phyloP scores from a whole-genome alignment of 768 basidiomycete genomes.

The Scleroderma citrinum region DNA sequence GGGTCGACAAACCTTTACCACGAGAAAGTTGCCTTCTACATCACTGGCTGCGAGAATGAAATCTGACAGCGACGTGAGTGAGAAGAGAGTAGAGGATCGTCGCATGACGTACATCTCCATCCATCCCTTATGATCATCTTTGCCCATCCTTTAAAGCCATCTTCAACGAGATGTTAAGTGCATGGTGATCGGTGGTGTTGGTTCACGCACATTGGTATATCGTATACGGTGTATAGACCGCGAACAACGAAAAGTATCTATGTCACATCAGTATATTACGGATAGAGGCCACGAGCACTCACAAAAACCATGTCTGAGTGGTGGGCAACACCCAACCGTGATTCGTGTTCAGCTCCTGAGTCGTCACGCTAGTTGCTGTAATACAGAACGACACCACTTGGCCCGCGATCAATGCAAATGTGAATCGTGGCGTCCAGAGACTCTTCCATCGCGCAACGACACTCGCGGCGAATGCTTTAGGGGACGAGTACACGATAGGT shows the following conservation, averaged over 20 bases:
- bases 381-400: slow-evolving; percentile 85
- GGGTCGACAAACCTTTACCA: slow-evolving; percentile 51
- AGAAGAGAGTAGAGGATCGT: slow-evolving; percentile 4
- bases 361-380: slow-evolving; percentile 83
- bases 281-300: slow-evolving; percentile 29
- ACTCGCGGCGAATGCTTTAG: slow-evolving; percentile 45
- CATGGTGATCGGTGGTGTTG: too few species aligned
- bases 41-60: slow-evolving; percentile 73
- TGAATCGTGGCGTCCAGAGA: slow-evolving; percentile 73
- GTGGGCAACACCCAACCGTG: slow-evolving; percentile 72
- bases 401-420: slow-evolving; percentile 64
- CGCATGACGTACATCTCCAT: slow-evolving; percentile 68
- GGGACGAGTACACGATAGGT: slow-evolving; percentile 62
- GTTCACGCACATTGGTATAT: slow-evolving; percentile 69
- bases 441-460: slow-evolving; percentile 59
- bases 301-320: slow-evolving; percentile 84
- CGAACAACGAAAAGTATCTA: slow-evolving; percentile 75
- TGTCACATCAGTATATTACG: background rate
- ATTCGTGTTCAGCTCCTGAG: slow-evolving; percentile 58
- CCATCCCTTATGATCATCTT: slow-evolving; percentile 67
- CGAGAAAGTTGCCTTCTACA: slow-evolving; percentile 85
- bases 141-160: slow-evolving; percentile 83
- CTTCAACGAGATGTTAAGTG: slow-evolving; percentile 29
- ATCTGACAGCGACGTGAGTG: slow-evolving; percentile 37
- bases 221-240: slow-evolving; percentile 81